phyloP scores from a whole-genome alignment of 2,329 filamentous ascomycete genomes.

The Talaromyces sp. region DNA sequence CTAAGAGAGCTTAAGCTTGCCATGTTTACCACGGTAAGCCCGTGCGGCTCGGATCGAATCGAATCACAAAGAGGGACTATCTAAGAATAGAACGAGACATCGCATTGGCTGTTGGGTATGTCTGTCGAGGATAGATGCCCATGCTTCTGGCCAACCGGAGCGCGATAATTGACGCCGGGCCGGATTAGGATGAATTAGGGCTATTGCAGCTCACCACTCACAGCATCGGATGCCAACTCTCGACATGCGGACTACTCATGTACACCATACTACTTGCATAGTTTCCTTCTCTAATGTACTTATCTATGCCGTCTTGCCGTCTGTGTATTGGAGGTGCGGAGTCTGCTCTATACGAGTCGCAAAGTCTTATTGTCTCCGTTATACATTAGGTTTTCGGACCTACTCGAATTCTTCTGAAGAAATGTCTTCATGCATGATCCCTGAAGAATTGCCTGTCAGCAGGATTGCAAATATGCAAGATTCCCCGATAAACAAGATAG shows the following conservation, averaged over 20 bases:
- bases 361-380: neutral
- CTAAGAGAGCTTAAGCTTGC: neutral
- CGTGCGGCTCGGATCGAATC: constrained; percentile 9
- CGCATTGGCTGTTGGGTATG: neutral
- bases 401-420: neutral
- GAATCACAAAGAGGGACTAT: neutral
- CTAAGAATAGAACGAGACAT: constrained; percentile 15
- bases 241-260: neutral
- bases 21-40: neutral
- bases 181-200: constrained; percentile 6
- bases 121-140: neutral
- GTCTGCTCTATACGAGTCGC: neutral
- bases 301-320: neutral
- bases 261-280: neutral
- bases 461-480: neutral
- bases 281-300: neutral
- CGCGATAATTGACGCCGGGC: constrained; percentile 7
- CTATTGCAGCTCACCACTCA: constrained; percentile 10
- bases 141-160: constrained; percentile 11
- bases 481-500: neutral
- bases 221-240: neutral
- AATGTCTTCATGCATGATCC: neutral
- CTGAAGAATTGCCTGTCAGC: neutral
- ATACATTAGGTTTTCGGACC: neutral
- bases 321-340: neutral